phyloP scores from a whole-genome alignment of 2,329 filamentous ascomycete species.

The Scytalidium sp. region DNA sequence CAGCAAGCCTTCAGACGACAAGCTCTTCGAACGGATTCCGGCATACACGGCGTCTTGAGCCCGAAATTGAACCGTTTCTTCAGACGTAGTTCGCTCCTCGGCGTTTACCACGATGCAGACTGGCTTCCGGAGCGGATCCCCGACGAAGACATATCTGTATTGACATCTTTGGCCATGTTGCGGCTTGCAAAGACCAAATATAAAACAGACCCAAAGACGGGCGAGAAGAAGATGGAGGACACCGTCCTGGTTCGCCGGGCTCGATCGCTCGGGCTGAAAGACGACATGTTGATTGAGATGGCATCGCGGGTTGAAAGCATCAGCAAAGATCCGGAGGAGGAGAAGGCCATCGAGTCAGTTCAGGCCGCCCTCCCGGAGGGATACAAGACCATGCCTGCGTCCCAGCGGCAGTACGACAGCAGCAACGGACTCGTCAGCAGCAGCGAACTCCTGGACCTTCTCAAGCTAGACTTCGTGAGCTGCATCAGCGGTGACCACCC shows the following conservation, averaged over 20 bases:
- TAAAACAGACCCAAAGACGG: conserved; percentile 24
- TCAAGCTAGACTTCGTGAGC: conserved; percentile 24
- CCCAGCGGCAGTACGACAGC: conserved; percentile 1
- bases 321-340: neutral
- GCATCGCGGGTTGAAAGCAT: neutral
- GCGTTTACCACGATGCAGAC: conserved; percentile 26
- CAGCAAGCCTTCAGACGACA: conserved; percentile 1
- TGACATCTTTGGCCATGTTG: conserved; percentile 22
- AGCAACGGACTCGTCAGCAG: neutral
- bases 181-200: conserved; percentile 27
- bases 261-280: conserved; percentile 12
- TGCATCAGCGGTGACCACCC: conserved; percentile 28
- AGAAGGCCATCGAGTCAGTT: neutral
- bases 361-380: conserved; percentile 1
- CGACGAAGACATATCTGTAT: conserved; percentile 26
- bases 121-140: conserved; percentile 36
- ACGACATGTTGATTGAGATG: conserved; percentile 2
- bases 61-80: conserved; percentile 26
- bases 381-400: neutral
- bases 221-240: conserved; percentile 23
- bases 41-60: conserved; percentile 17
- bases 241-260: conserved; percentile 25
- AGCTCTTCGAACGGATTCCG: conserved; percentile 1
- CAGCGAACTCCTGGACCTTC: conserved; percentile 16
- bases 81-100: conserved; percentile 30